Evolutionary conservation across 2,329 filamentous ascomycete genomes (phyloP), one percentile per base, ranked within the genome.

Genomic region (Macrophomina pseudophaseolina): DNA sequence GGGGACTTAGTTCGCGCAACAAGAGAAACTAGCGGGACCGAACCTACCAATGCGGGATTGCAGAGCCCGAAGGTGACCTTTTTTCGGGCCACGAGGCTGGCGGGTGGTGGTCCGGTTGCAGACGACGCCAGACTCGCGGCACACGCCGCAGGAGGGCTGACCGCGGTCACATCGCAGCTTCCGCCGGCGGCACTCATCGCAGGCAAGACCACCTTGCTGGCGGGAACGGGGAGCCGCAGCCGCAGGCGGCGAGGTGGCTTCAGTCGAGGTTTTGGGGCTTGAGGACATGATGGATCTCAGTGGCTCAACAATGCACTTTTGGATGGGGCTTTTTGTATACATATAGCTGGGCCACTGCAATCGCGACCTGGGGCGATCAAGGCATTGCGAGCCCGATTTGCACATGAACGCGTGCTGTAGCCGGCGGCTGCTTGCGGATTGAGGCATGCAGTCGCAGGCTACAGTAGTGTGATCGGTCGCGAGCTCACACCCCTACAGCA

Each of bases 151-250:
- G 5, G 16, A n/a, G 11, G 64, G 64, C 64, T 66, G 64, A 23
- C 53, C 64, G 49, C 64, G 16, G 35, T 66, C 64, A 42, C 64
- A 66, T 18, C 64, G 64, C 28, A 66, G 64, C 48, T 66, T 66
- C 64, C 52, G 7, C 51, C 52, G 14, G 28, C 30, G 51, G 56
- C 52, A 58, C 32, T 32, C 32, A 3, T 58, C 53, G 6, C 53
- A 58, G 23, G 48, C 48, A 3, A 51, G 5, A 11, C 48, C 48
- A 1, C 16, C 48, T 12, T 51, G 48, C 14, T 51, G 48, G 12
- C 48, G 48, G 14, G 48, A 51, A 18, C 48, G 48, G 4, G 48
- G 48, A 32, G 48, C 48, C 12, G 23, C 23, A 23, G 23, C 48
- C 7, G 48, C 18, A 14, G 23, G 48, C 18, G 48, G 48, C 9